Evolutionary conservation across 345 rosid species (phyloP).

Genomic region (Brassica juncea): DNA sequence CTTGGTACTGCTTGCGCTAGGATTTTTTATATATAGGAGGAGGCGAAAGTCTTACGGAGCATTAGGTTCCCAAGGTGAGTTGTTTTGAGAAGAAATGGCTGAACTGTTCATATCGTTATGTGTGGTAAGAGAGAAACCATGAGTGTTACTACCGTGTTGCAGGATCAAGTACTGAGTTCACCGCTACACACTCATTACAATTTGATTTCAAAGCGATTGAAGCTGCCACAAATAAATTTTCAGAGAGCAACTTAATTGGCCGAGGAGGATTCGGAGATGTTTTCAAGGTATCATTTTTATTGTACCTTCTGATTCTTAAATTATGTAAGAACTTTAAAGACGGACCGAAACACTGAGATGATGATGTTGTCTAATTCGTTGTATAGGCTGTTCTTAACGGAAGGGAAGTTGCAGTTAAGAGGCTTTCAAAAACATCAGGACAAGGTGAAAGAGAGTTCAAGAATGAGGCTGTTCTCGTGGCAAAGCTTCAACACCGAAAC

Average conservation of each 20-base stretch:
- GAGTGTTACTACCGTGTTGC: not conserved
- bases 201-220: slow-evolving; percentile 42
- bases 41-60: not conserved
- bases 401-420: slow-evolving; percentile 27
- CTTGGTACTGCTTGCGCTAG: slow-evolving; percentile 2
- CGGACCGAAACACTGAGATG: not conserved
- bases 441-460: slow-evolving; percentile 35
- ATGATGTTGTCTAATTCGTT: not conserved
- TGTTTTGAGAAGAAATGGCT: not conserved
- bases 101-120: not conserved
- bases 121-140: not conserved
- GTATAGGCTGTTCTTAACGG: not conserved
- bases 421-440: slow-evolving; percentile 33
- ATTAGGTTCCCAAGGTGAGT: slow-evolving; percentile 6
- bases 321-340: not conserved
- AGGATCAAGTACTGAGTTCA: slow-evolving; percentile 28
- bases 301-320: not conserved
- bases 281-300: not conserved
- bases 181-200: slow-evolving; percentile 46
- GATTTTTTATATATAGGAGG: not conserved
- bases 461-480: slow-evolving; percentile 38
- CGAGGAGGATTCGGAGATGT: not conserved
- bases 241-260: slow-evolving; percentile 19
- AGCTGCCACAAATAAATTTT: slow-evolving; percentile 54
- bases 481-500: slow-evolving; percentile 35